Conservation (phyloP, 495 filamentous ascomycete species). For the Xylaria grammica region DNA sequence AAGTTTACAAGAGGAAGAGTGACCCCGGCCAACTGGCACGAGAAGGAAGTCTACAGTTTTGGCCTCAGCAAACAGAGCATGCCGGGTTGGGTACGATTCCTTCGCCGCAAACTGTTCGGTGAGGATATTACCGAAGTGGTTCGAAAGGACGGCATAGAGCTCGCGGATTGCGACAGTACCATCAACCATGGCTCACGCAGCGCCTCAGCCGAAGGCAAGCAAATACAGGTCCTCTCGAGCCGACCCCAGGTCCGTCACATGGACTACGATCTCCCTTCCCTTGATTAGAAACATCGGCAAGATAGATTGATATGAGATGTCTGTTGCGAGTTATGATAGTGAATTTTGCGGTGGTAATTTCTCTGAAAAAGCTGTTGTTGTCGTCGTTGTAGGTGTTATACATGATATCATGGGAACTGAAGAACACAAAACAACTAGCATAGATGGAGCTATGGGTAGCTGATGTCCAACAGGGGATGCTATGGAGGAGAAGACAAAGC, state of each 20-base stretch:
- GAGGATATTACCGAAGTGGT: slow-evolving; percentile 15
- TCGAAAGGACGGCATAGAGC: slow-evolving; percentile 36
- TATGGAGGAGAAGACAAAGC: slow-evolving; percentile 16
- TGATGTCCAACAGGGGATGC: slow-evolving; percentile 15
- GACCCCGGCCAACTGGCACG: slow-evolving; percentile 71
- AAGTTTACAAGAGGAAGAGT: slow-evolving; percentile 63
- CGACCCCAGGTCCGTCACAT: slow-evolving; percentile 19
- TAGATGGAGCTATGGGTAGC: slow-evolving; percentile 4
- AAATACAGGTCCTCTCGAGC: slow-evolving; percentile 19
- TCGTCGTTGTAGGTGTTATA: slow-evolving; percentile 1
- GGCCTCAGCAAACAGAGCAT: slow-evolving; percentile 43
- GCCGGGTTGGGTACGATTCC: slow-evolving; percentile 38
- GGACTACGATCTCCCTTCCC: slow-evolving; percentile 33
- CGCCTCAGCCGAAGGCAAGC: slow-evolving; percentile 35
- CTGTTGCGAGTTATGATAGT: neutral
- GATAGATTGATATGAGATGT: neutral
- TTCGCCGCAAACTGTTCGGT: slow-evolving; percentile 25
- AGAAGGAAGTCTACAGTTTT: slow-evolving; percentile 79
- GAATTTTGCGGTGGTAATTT: slow-evolving; percentile 1
- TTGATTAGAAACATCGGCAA: slow-evolving; percentile 28
- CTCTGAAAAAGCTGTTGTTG: slow-evolving; percentile 5
- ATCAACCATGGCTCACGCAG: slow-evolving; percentile 34
- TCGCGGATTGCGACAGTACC: slow-evolving; percentile 38
- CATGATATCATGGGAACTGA: slow-evolving; percentile 19
- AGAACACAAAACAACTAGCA: slow-evolving; percentile 10